phyloP scores from a whole-genome alignment of 2,329 filamentous ascomycete genomes.

The Pseudogymnoascus sp. region DNA sequence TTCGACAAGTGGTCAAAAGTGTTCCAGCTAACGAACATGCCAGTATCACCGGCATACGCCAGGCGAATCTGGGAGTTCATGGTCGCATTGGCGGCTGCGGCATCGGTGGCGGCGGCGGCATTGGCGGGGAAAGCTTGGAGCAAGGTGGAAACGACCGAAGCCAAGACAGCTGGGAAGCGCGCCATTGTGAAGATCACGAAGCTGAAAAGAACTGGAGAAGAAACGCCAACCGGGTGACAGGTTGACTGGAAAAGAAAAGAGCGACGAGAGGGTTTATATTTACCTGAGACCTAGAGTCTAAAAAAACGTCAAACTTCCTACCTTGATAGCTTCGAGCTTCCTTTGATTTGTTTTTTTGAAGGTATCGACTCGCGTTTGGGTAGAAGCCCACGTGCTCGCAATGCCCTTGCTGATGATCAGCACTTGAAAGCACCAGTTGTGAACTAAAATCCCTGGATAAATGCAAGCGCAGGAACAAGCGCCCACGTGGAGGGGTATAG shows the following conservation, averaged over 20 bases:
- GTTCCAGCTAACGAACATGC: conserved; percentile 31
- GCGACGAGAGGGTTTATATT: not conserved
- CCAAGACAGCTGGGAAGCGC: not conserved
- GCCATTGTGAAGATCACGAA: not conserved
- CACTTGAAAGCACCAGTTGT: not conserved
- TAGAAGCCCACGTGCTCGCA: not conserved
- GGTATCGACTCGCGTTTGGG: not conserved
- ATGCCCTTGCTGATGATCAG: not conserved
- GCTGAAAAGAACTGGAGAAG: not conserved
- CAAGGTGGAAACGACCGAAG: not conserved
- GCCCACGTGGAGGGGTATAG: not conserved
- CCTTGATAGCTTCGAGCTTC: not conserved
- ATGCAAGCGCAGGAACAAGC: not conserved
- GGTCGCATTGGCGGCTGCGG: not conserved
- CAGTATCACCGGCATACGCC: conserved; percentile 17
- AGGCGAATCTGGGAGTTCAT: conserved; percentile 13
- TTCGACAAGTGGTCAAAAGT: conserved; percentile 25
- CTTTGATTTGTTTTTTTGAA: not conserved
- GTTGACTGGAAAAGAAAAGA: not conserved
- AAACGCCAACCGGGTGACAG: not conserved
- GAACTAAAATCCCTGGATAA: not conserved
- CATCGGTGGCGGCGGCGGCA: not conserved
- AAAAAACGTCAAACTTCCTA: not conserved
- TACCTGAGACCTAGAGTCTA: not conserved
- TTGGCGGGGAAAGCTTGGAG: not conserved